A percentile compares a stretch with the other conserved stretches of the same genome.
phyloP scores from a whole-genome alignment of 495 filamentous ascomycete genomes.

The Clohesyomyces aquaticus region DNA sequence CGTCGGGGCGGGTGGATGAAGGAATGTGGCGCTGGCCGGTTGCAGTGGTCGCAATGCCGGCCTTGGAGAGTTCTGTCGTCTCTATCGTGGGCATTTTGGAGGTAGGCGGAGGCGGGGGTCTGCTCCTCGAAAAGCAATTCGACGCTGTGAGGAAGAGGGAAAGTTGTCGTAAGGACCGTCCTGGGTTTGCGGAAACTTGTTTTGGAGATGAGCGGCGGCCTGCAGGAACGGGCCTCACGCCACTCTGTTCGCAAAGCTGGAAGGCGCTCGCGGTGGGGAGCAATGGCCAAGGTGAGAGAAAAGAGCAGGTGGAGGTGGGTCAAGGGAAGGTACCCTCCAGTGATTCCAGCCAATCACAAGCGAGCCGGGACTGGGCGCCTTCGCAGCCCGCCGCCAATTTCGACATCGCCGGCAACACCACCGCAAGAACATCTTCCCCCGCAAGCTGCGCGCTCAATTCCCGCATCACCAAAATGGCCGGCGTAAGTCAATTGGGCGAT shows the following conservation, averaged over 20 bases:
- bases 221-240: neutral
- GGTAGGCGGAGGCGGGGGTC: neutral
- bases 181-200: too few species aligned
- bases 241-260: neutral
- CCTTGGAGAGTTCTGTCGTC: slow-evolving; percentile 56
- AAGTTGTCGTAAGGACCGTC: neutral
- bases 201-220: too few species aligned
- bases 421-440: slow-evolving; percentile 1
- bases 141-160: neutral
- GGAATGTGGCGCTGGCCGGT: slow-evolving; percentile 85
- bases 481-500: slow-evolving; percentile 48
- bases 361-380: neutral
- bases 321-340: neutral
- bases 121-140: neutral
- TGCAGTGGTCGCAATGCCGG: slow-evolving; percentile 77
- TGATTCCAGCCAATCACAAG: slow-evolving; percentile 4
- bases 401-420: slow-evolving; percentile 17
- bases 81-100: slow-evolving; percentile 42
- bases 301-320: neutral
- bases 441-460: slow-evolving; percentile 10
- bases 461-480: slow-evolving; percentile 55
- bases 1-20: slow-evolving; percentile 81
- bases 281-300: slow-evolving; percentile 48
- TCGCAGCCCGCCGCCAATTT: neutral
- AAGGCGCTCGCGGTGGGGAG: neutral